Percentiles rank a stretch among this genome's conserved stretches.
phyloP scores from a whole-genome alignment of 2,329 filamentous ascomycete genomes.

The Aspergillus cejpii region DNA sequence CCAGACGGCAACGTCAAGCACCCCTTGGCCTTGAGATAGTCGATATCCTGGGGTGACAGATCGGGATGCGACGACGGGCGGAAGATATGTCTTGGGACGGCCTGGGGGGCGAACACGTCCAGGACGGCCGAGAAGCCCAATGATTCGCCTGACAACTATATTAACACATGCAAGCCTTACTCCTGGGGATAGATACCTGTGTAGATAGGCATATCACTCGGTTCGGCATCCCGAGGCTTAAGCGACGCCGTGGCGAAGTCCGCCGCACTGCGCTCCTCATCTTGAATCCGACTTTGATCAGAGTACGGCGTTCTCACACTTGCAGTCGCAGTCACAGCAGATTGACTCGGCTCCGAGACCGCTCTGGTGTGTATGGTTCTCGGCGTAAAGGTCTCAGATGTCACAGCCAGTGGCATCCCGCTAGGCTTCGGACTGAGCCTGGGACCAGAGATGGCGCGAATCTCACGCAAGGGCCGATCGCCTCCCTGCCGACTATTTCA shows the following conservation, averaged over 20 bases:
- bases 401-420: no score
- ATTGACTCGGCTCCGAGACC: background rate
- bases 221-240: conserved; percentile 10
- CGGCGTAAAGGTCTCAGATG: no score
- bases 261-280: conserved; percentile 21
- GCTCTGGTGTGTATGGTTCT: no score
- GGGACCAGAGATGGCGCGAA: background rate
- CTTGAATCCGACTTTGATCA: conserved; percentile 8
- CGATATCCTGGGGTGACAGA: conserved; percentile 16
- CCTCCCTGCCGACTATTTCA: background rate
- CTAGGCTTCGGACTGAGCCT: background rate
- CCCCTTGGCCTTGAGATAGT: conserved; percentile 29
- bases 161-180: background rate
- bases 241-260: conserved; percentile 23
- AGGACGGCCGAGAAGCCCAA: background rate
- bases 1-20: conserved; percentile 30
- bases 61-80: conserved; percentile 11
- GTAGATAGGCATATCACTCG: conserved; percentile 22
- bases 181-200: no score
- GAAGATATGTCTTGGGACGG: background rate
- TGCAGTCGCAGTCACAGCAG: background rate
- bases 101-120: background rate
- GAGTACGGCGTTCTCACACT: background rate
- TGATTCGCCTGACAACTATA: background rate
- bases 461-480: conserved; percentile 13